A percentile compares a stretch with the other conserved stretches of the same genome.
Evolutionary conservation across 768 basidiomycete species (phyloP).

Genomic region (Hericium erinaceus): DNA sequence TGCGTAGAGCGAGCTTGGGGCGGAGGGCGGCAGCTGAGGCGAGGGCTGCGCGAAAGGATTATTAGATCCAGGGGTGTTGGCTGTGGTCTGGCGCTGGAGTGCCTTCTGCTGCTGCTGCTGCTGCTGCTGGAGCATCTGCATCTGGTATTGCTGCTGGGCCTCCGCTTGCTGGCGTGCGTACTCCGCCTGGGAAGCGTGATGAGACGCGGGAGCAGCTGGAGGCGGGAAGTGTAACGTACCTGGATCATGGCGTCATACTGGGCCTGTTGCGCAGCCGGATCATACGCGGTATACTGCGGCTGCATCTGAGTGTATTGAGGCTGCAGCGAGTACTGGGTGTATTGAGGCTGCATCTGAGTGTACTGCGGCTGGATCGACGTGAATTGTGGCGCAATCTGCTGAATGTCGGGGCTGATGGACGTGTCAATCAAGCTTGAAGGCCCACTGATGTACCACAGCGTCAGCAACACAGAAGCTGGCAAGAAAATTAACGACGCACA

Average conservation of each 20-base stretch:
- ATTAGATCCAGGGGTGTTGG: constrained; percentile 61
- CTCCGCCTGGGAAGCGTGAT: constrained; percentile 45
- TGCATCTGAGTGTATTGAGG: constrained; percentile 16
- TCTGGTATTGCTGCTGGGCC: constrained; percentile 22
- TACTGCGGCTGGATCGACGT: constrained; percentile 12
- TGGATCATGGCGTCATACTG: constrained; percentile 79
- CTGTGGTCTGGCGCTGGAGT: constrained; percentile 49
- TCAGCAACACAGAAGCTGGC: constrained; percentile 17
- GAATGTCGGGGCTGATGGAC: constrained; percentile 11
- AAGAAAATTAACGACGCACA: constrained; percentile 18
- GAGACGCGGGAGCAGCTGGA: background rate
- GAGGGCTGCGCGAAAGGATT: constrained; percentile 66
- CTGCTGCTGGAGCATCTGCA: constrained; percentile 28
- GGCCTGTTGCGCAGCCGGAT: constrained; percentile 81
- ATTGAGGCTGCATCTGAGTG: constrained; percentile 14
- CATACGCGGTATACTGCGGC: constrained; percentile 47
- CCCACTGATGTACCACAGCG: constrained; percentile 2
- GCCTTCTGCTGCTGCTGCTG: constrained; percentile 35
- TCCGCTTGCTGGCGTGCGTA: constrained; percentile 58
- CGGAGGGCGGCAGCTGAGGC: constrained; percentile 25
- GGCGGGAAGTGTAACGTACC: constrained; percentile 18
- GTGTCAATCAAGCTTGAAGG: constrained; percentile 7
- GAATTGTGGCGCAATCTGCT: constrained; percentile 17
- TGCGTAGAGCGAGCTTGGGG: constrained; percentile 27
- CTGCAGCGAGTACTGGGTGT: constrained; percentile 37